Evolutionary conservation across 169 alveolate species (phyloP).

Genomic region (Eimeria acervulina): DNA sequence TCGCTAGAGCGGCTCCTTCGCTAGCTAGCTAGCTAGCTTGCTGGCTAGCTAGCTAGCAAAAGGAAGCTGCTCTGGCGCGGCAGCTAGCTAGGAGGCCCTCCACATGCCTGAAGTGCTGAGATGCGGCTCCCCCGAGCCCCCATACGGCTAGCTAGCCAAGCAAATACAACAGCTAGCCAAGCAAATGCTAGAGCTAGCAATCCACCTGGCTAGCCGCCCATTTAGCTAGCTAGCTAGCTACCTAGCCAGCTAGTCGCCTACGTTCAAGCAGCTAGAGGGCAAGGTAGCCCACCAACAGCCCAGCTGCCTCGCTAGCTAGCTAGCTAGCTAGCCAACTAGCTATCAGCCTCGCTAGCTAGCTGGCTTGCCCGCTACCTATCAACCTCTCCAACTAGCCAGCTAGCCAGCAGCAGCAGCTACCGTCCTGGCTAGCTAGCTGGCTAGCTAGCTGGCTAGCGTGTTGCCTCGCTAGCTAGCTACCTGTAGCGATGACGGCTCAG

Average conservation of each 20-base stretch:
- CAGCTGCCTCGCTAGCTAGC: not conserved
- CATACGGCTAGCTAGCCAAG: not conserved
- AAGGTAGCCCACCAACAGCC: not conserved
- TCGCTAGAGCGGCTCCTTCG: not conserved
- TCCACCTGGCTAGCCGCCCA: not conserved
- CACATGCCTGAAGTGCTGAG: not conserved
- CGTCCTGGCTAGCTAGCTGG: too few species aligned
- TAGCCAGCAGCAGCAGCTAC: too few species aligned
- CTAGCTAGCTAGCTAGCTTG: not conserved
- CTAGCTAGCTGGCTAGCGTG: not conserved
- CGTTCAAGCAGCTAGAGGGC: not conserved
- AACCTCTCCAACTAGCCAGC: too few species aligned
- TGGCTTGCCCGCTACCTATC: too few species aligned
- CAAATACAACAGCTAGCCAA: not conserved
- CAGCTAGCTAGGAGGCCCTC: not conserved
- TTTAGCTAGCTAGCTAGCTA: not conserved
- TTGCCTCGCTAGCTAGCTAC: not conserved
- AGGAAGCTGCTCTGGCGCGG: not conserved
- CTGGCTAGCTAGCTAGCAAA: constrained; percentile 11
- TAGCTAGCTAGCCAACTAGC: too few species aligned
- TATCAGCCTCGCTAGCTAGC: too few species aligned
- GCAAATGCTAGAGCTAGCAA: constrained; percentile 15
- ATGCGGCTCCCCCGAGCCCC: not conserved
- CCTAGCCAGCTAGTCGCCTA: not conserved
- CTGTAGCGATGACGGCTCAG: not conserved